A percentile compares a stretch with the other conserved stretches of the same genome.
Evolutionary conservation across 2,329 filamentous ascomycete species (phyloP).

Genomic region (Hyphodiscus sp.): DNA sequence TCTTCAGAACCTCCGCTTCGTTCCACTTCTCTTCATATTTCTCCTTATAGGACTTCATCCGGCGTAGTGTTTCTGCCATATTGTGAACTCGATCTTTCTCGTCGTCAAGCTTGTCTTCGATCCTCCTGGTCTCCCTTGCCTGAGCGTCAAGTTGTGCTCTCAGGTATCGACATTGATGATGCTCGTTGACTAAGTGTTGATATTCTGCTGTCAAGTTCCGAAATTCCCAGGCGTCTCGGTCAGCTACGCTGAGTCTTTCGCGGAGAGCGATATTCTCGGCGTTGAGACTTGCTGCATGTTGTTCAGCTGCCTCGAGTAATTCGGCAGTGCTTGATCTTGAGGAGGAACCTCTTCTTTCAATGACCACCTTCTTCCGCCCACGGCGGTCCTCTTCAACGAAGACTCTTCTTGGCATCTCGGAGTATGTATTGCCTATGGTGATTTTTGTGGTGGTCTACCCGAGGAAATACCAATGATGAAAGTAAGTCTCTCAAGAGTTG

Average conservation of each 20-base stretch:
- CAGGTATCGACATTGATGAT: conserved; percentile 15
- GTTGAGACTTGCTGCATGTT: conserved; percentile 10
- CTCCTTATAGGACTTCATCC: conserved; percentile 13
- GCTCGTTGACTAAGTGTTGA: conserved; percentile 12
- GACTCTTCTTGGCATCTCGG: conserved; percentile 13
- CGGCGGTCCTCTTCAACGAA: conserved; percentile 16
- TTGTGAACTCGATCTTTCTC: conserved; percentile 14
- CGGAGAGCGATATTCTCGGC: conserved; percentile 12
- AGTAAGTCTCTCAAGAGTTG: not conserved
- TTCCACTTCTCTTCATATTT: conserved; percentile 20
- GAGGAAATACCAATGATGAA: conserved; percentile 6
- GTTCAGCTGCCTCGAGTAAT: conserved; percentile 17
- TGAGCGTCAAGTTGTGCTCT: conserved; percentile 12
- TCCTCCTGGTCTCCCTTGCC: conserved; percentile 5
- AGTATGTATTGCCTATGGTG: conserved; percentile 18
- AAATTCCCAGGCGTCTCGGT: conserved; percentile 14
- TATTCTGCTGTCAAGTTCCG: conserved; percentile 11
- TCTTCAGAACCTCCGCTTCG: conserved; percentile 17
- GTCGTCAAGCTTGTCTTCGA: conserved; percentile 11
- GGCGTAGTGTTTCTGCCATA: conserved; percentile 17
- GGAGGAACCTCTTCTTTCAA: conserved; percentile 6
- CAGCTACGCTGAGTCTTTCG: conserved; percentile 13
- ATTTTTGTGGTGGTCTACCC: conserved; percentile 2
- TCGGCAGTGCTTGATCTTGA: conserved; percentile 6
- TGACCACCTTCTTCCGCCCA: conserved; percentile 17